A percentile compares a stretch with the other conserved stretches of the same genome.
These are phyloP conservation scores for Podospora pseudocomata DNA, from an alignment of 495 filamentous ascomycete species.

Conservation along the genomic window DNA sequence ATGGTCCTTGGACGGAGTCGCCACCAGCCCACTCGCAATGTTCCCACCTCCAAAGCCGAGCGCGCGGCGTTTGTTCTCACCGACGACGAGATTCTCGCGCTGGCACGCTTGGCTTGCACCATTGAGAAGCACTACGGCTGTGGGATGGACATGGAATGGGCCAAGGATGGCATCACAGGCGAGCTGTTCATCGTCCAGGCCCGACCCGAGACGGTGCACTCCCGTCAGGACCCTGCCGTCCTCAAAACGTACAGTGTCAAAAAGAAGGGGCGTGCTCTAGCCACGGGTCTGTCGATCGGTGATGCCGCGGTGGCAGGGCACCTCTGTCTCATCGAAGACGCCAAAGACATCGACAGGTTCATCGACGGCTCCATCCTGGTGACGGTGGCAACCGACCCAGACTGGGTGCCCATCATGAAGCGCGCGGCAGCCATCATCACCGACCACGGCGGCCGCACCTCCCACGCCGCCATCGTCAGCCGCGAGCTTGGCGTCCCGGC, in stretches of 20 bases:
- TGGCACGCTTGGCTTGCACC: constrained; percentile 36
- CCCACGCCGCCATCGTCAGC: constrained; percentile 41
- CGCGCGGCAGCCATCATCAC: constrained; percentile 35
- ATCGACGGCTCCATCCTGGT: constrained; percentile 34
- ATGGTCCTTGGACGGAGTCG: constrained; percentile 21
- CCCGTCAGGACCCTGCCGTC: constrained; percentile 25
- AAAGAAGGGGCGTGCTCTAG: constrained; percentile 28
- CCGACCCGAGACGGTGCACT: constrained; percentile 39
- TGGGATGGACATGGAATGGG: constrained; percentile 43
- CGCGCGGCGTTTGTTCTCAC: constrained; percentile 29
- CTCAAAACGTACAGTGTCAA: constrained; percentile 34
- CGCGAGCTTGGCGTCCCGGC: constrained; percentile 39
- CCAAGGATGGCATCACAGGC: constrained; percentile 34
- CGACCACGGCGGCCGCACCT: constrained; percentile 41
- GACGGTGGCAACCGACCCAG: constrained; percentile 34
- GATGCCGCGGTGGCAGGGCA: constrained; percentile 35
- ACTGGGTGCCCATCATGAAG: constrained; percentile 43
- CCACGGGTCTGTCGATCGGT: constrained; percentile 32
- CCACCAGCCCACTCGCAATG: constrained; percentile 29
- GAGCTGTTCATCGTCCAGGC: constrained; percentile 40
- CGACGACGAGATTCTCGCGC: constrained; percentile 34
- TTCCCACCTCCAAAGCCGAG: constrained; percentile 39
- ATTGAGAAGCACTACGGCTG: constrained; percentile 38
- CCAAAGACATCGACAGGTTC: constrained; percentile 33
- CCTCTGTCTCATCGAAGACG: constrained; percentile 32